phyloP scores from a whole-genome alignment of 305 asterid species.

The Withania somnifera region DNA sequence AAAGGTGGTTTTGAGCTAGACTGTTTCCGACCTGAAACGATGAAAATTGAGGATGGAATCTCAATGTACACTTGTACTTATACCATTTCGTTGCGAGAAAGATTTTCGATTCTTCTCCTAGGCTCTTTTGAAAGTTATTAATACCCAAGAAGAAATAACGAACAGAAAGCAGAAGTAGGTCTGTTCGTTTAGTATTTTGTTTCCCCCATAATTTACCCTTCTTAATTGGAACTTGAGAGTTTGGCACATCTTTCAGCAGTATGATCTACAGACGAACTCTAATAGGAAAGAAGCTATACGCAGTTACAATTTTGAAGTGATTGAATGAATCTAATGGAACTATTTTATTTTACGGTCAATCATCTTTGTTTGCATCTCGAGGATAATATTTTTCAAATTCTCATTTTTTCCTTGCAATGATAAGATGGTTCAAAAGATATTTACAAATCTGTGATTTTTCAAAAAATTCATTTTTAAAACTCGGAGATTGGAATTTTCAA shows the following conservation, averaged over 20 bases:
- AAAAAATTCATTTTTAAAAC: background rate
- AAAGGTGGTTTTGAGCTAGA: too few species aligned
- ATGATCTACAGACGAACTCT: too few species aligned
- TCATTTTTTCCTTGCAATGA: background rate
- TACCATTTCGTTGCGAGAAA: background rate
- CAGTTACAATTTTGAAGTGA: background rate
- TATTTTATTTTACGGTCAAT: background rate
- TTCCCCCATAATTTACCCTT: too few species aligned
- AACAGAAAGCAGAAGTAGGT: too few species aligned
- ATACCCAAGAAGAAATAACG: too few species aligned
- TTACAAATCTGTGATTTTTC: background rate
- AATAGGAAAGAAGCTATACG: background rate
- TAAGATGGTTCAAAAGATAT: background rate
- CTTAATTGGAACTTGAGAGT: too few species aligned
- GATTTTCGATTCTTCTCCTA: background rate
- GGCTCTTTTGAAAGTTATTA: background rate
- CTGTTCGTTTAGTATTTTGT: background rate
- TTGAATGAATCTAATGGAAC: background rate
- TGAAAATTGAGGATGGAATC: background rate
- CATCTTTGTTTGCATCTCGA: background rate
- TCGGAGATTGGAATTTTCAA: background rate
- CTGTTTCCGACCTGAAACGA: background rate
- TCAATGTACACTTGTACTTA: too few species aligned
- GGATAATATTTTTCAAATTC: background rate
- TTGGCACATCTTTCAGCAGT: too few species aligned